Evolutionary conservation across 2,329 filamentous ascomycete species (phyloP), one percentile per base, ranked within the genome.

Genomic region (Colletotrichum orchidophilum): DNA sequence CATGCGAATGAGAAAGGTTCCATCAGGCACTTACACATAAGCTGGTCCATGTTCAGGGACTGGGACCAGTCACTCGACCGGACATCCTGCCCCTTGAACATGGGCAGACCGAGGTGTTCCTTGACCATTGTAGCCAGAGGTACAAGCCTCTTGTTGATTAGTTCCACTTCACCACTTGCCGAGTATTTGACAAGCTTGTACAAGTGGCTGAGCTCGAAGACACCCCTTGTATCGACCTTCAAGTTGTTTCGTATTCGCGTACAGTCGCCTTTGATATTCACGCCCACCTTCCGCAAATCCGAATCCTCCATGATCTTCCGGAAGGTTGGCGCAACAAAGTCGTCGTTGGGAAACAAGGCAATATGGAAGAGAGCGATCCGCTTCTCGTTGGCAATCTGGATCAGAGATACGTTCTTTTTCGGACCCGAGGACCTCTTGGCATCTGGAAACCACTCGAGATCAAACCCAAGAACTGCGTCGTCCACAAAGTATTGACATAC

Each of bases 351-450:
- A 75, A 90, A 94, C 2, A 91, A 75, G 3, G 94, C 92, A 63
- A 97, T 81, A 75, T 98, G 96, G 75, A 97, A 95, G 0, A 98
- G 86, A 0, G 87, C 94, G 59, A 98, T 92, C 15, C 90, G 92
- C 72, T 92, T 89, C 53, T 93, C 88, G 71, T 90, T 93, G 1
- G 95, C 94, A 26, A 98, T 80, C 80, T 98, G 96, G 53, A 98
- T 92, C 46, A 98, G 81, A 0, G 93, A 95, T 7, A 97, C 88
- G 72, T 95, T 94, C 62, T 87, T 84, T 74, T 93, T 92, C 4
- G 91, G 81, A 3, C 86, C 84, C 2, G 85, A 79, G 8, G 74
- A 75, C 24, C 79, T 84, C 6, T 78, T 82, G 0, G 89, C 85
- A 6, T 87, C 83, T 1, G 84, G 74, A 63, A 90, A 86, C 95